Percentiles rank a stretch among this genome's conserved stretches.
Conservation (phyloP, 768 basidiomycete species). For the Megacollybia marginata region DNA sequence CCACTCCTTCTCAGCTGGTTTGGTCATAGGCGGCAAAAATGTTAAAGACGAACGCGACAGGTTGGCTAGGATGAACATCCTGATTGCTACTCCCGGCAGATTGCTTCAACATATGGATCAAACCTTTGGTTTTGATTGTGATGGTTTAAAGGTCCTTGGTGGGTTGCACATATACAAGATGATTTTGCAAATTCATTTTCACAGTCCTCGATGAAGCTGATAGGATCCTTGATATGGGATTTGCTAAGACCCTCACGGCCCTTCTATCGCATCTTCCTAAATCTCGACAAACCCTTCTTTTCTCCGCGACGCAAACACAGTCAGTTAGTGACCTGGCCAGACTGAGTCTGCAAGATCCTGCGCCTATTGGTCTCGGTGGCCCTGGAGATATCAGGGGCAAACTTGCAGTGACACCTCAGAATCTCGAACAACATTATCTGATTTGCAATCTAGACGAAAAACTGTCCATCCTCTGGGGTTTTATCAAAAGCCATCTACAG, state of each 20-base stretch:
- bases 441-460: conserved; percentile 81
- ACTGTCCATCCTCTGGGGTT: conserved; percentile 87
- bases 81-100: conserved; percentile 95
- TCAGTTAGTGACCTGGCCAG: conserved; percentile 85
- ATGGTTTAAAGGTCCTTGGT: conserved; percentile 89
- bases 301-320: conserved; percentile 94
- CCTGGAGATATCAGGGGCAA: conserved; percentile 33
- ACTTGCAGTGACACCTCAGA: conserved; percentile 52
- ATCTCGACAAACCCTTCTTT: conserved; percentile 89
- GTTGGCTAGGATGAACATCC: conserved; percentile 90
- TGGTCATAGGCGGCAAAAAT: conserved; percentile 95
- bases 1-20: conserved; percentile 88
- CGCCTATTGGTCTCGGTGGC: conserved; percentile 58
- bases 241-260: conserved; percentile 80
- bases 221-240: conserved; percentile 95
- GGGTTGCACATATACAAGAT: conserved; percentile 18
- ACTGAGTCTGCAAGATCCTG: conserved; percentile 79
- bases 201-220: conserved; percentile 95
- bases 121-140: conserved; percentile 88
- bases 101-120: conserved; percentile 98
- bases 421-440: conserved; percentile 85
- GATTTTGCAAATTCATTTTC: background rate
- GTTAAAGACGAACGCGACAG: conserved; percentile 89
- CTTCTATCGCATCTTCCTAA: conserved; percentile 88
- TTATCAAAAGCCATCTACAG: conserved; percentile 90